Percentiles rank a stretch among this genome's conserved stretches.
These are phyloP conservation scores for Truncatella angustata DNA, from an alignment of 2,329 filamentous ascomycete genomes.

Conservation along the genomic window DNA sequence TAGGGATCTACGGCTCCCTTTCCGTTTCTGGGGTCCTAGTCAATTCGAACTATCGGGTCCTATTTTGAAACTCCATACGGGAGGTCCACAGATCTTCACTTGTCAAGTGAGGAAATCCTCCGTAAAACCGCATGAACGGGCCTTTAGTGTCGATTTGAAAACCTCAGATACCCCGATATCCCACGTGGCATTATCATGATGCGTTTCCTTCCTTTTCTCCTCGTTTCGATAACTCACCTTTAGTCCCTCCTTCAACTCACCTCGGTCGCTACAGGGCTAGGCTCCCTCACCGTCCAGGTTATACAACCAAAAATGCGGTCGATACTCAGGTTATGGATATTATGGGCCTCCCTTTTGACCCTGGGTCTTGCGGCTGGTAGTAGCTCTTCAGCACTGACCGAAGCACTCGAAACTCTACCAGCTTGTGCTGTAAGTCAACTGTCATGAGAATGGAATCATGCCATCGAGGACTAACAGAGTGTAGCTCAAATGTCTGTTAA, in stretches of 20 bases:
- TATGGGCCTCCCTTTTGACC: neutral
- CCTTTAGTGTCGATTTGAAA: neutral
- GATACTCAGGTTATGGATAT: neutral
- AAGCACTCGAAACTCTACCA: neutral
- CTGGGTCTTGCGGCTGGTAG: neutral
- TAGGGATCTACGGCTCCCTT: neutral
- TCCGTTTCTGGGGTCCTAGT: neutral
- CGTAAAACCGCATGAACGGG: too few species aligned
- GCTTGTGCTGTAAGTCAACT: neutral
- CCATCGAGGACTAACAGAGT: neutral
- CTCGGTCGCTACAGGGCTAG: neutral
- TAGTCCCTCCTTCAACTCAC: constrained; percentile 1
- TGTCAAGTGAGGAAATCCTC: neutral
- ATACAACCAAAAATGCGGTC: neutral
- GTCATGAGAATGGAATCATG: neutral
- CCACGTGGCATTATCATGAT: neutral
- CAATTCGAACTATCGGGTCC: neutral
- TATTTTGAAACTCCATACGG: neutral
- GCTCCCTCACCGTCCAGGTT: neutral
- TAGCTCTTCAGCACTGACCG: neutral
- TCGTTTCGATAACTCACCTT: neutral
- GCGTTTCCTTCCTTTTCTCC: neutral
- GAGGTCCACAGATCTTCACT: neutral
- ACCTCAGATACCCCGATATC: neutral
- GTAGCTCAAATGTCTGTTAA: constrained; percentile 12